A percentile compares a stretch with the other conserved stretches of the same genome.
Evolutionary conservation across 2,329 filamentous ascomycete species (phyloP).

Genomic region (Chaetomium sp.): DNA sequence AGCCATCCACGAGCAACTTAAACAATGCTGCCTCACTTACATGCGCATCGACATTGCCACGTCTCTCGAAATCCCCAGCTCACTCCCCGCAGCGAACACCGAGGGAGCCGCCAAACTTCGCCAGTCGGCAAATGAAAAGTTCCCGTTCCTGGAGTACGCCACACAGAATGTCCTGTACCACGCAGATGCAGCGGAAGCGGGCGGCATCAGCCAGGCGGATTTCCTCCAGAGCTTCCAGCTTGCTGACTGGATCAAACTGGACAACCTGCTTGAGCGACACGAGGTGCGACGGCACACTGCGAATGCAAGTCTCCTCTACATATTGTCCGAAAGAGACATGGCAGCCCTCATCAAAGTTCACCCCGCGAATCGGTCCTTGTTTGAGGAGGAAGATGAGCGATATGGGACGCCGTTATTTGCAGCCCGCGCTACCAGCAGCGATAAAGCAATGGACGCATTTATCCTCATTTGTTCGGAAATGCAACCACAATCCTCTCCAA

Average conservation of each 20-base stretch:
- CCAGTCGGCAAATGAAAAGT: neutral
- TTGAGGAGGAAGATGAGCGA: neutral
- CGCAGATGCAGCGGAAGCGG: constrained; percentile 11
- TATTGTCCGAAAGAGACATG: constrained; percentile 1
- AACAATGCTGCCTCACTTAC: constrained; percentile 23
- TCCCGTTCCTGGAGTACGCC: constrained; percentile 14
- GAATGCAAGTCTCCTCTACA: constrained; percentile 11
- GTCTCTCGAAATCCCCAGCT: neutral
- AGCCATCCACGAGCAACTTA: constrained; percentile 28
- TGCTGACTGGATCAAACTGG: constrained; percentile 10
- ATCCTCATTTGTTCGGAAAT: neutral
- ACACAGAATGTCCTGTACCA: constrained; percentile 6
- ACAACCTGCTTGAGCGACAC: neutral
- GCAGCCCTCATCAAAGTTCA: neutral
- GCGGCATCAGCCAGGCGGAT: constrained; percentile 15
- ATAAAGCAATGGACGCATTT: neutral
- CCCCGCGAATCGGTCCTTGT: neutral
- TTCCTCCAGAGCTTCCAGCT: constrained; percentile 23
- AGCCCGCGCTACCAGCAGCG: neutral
- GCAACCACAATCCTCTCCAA: neutral
- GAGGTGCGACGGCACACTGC: neutral
- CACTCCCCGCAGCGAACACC: neutral
- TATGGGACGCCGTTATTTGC: neutral
- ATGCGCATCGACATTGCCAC: neutral
- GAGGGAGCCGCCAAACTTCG: neutral